A percentile compares a stretch with the other conserved stretches of the same genome.
These are phyloP conservation scores for Globisporangium sylvaticum DNA, from an alignment of 352 stramenopile species.

Conservation along the genomic window DNA sequence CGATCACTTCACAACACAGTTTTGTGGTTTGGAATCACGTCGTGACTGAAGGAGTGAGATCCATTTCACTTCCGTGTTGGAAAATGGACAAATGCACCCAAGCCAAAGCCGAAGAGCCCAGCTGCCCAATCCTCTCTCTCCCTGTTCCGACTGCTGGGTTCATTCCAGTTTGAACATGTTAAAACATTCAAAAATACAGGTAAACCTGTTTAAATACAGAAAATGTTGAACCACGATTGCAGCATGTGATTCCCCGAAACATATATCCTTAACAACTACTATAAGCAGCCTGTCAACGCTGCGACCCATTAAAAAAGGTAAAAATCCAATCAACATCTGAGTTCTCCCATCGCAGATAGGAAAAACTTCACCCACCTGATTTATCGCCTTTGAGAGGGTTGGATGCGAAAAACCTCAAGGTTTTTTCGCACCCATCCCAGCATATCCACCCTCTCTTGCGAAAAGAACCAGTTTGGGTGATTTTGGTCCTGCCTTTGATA, in stretches of 20 bases:
- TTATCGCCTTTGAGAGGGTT: constrained; percentile 15
- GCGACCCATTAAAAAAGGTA: not conserved
- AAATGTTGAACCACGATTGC: too few relatives aligned
- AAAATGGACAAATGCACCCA: not conserved
- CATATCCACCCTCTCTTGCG: not conserved
- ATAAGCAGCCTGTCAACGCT: too few relatives aligned
- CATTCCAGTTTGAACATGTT: not conserved
- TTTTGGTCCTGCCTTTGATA: not conserved
- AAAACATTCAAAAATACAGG: too few relatives aligned
- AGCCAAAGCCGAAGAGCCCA: not conserved
- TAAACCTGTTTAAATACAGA: too few relatives aligned
- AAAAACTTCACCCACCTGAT: constrained; percentile 10
- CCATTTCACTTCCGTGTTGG: too few relatives aligned
- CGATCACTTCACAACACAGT: not conserved
- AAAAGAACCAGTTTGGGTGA: constrained; percentile 7
- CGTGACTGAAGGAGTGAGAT: not conserved
- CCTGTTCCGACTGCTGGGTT: not conserved
- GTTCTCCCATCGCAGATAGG: not conserved
- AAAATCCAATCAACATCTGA: constrained; percentile 1
- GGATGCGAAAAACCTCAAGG: constrained; percentile 6
- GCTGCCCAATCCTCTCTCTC: not conserved
- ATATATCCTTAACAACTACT: not conserved
- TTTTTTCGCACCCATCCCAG: constrained; percentile 12
- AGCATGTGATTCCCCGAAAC: not conserved
- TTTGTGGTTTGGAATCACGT: not conserved